A percentile compares a stretch with the other conserved stretches of the same genome.
phyloP scores from a whole-genome alignment of 1,139 yeast genomes.

The Pichia sp. region DNA sequence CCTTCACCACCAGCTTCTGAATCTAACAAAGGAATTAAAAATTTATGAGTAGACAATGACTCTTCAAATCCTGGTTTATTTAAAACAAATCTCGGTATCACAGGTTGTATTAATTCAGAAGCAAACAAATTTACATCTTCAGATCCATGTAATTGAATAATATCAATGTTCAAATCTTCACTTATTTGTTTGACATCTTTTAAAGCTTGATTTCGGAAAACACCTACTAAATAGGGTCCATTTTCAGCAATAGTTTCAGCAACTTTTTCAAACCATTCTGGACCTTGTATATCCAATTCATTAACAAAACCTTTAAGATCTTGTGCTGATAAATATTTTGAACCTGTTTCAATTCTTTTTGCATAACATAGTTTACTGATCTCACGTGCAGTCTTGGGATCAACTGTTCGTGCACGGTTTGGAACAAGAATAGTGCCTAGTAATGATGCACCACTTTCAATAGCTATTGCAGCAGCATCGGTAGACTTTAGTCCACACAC shows the following conservation, averaged over 20 bases:
- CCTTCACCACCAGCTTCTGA: conserved; percentile 95
- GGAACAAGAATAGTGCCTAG: conserved; percentile 89
- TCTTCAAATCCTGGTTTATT: conserved; percentile 34
- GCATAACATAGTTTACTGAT: conserved; percentile 39
- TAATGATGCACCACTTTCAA: conserved; percentile 64
- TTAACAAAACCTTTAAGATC: conserved; percentile 18
- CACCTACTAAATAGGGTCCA: conserved; percentile 82
- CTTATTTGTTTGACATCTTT: conserved; percentile 51
- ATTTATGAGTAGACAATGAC: conserved; percentile 30
- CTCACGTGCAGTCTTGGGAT: conserved; percentile 43
- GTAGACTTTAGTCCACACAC: conserved; percentile 73
- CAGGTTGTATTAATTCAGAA: conserved; percentile 36
- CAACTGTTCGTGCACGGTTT: conserved; percentile 64
- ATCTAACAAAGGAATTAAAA: conserved; percentile 63
- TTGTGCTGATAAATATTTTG: conserved; percentile 18
- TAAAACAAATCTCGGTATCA: conserved; percentile 72
- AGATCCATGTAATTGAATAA: conserved; percentile 84
- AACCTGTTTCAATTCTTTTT: conserved; percentile 18
- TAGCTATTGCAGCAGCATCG: conserved; percentile 65
- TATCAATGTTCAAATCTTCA: conserved; percentile 50
- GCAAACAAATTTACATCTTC: conserved; percentile 57
- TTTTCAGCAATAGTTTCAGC: conserved; percentile 34
- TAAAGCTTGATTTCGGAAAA: conserved; percentile 73
- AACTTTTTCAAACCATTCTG: conserved; percentile 35
- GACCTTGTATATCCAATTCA: conserved; percentile 17